A percentile compares a stretch with the other conserved stretches of the same genome.
Conservation (phyloP, 2,329 filamentous ascomycete species). For the Beauveria brongniartii region DNA sequence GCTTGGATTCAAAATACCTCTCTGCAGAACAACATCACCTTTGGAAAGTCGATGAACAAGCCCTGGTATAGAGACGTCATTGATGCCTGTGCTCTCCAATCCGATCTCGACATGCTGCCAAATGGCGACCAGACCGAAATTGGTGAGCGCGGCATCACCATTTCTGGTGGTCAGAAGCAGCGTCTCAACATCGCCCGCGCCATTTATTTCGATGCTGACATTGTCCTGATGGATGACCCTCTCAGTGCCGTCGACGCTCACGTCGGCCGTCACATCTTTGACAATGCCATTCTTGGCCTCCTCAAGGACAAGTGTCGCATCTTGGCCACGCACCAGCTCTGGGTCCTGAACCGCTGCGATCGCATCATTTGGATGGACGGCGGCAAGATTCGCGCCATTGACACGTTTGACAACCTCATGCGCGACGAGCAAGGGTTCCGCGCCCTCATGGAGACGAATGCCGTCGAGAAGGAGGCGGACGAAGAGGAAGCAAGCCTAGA, state of each 20-base stretch:
- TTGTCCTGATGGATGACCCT: slow-evolving; percentile 63
- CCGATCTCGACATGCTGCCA: slow-evolving; percentile 89
- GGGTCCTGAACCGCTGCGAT: slow-evolving; percentile 84
- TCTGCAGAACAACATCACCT: slow-evolving; percentile 81
- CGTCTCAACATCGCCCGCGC: slow-evolving; percentile 85
- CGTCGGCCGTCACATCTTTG: slow-evolving; percentile 72
- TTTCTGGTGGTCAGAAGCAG: slow-evolving; percentile 93
- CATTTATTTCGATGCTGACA: slow-evolving; percentile 61
- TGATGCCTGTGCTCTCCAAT: slow-evolving; percentile 71
- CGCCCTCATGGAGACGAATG: slow-evolving; percentile 77
- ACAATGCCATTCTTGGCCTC: slow-evolving; percentile 85
- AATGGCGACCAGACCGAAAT: slow-evolving; percentile 86
- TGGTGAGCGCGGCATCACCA: slow-evolving; percentile 88
- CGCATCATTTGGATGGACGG: slow-evolving; percentile 89
- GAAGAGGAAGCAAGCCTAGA: slow-evolving; percentile 40
- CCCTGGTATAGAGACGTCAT: slow-evolving; percentile 81
- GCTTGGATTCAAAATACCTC: slow-evolving; percentile 96
- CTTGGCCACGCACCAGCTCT: slow-evolving; percentile 89
- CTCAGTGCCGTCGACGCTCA: slow-evolving; percentile 63
- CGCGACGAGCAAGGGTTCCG: slow-evolving; percentile 67
- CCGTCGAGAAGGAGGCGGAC: slow-evolving; percentile 56
- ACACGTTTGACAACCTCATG: slow-evolving; percentile 88
- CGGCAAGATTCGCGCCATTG: slow-evolving; percentile 74
- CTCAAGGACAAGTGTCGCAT: slow-evolving; percentile 84
- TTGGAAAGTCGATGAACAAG: slow-evolving; percentile 69